phyloP scores from a whole-genome alignment of 768 basidiomycete species.

The Amanita thiersii region DNA sequence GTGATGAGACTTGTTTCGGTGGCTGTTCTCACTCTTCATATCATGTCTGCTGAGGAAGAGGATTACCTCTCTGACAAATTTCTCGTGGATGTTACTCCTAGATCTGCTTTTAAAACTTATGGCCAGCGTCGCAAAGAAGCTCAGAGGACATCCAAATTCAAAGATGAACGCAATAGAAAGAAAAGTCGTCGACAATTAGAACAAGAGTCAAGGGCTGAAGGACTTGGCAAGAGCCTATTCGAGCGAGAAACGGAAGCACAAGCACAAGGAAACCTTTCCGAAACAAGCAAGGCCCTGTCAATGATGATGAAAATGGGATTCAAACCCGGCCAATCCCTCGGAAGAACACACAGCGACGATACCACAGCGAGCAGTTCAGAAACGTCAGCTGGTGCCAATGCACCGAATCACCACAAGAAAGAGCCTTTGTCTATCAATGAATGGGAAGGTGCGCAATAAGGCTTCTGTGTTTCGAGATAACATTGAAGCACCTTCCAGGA shows the following conservation, averaged over 20 bases:
- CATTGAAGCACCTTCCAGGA: conserved; percentile 37
- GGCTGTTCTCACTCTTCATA: conserved; percentile 9
- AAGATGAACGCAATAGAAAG: conserved; percentile 57
- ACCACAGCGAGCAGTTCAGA: background rate
- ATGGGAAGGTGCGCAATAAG: conserved; percentile 51
- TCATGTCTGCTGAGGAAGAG: conserved; percentile 71
- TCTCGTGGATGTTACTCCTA: conserved; percentile 34
- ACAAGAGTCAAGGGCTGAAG: conserved; percentile 68
- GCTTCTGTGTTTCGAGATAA: conserved; percentile 2
- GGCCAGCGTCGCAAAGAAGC: conserved; percentile 63
- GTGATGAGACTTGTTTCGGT: conserved; percentile 13
- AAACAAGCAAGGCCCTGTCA: conserved; percentile 64
- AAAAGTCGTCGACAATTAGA: conserved; percentile 67
- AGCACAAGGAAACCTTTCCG: conserved; percentile 37
- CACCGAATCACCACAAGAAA: conserved; percentile 31
- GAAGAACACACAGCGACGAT: conserved; percentile 20
- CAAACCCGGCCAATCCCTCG: conserved; percentile 75
- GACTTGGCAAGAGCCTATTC: conserved; percentile 73
- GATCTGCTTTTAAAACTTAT: conserved; percentile 52
- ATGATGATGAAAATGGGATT: conserved; percentile 97
- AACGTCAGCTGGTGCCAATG: background rate
- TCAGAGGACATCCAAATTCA: conserved; percentile 43
- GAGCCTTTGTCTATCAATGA: conserved; percentile 73
- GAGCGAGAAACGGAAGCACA: conserved; percentile 65
- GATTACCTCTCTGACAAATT: conserved; percentile 91